phyloP scores from a whole-genome alignment of 1,284 basidiomycete species.

The Thelephora terrestris region DNA sequence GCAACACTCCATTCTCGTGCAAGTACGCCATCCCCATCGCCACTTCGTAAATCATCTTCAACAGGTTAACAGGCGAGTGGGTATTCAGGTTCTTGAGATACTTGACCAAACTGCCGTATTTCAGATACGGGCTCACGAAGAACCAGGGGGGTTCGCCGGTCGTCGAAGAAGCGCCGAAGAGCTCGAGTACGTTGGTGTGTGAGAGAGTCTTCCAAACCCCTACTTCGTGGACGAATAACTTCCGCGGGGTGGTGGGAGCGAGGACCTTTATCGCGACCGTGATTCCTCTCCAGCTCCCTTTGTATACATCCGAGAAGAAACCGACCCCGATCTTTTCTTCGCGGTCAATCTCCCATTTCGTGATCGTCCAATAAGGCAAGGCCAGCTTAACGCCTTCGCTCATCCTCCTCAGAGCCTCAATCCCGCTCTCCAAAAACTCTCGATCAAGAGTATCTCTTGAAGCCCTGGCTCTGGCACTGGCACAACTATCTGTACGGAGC shows the following conservation, averaged over 20 bases:
- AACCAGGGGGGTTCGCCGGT: conserved; percentile 35
- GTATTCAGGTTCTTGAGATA: conserved; percentile 33
- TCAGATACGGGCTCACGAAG: conserved; percentile 48
- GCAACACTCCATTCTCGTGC: conserved; percentile 51
- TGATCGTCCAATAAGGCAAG: conserved; percentile 68
- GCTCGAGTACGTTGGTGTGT: conserved; percentile 30
- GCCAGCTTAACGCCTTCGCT: conserved; percentile 25
- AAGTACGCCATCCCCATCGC: conserved; percentile 71
- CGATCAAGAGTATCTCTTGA: conserved; percentile 28
- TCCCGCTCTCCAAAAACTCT: conserved; percentile 36
- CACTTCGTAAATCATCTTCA: conserved; percentile 58
- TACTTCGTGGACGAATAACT: conserved; percentile 28
- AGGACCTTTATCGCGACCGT: conserved; percentile 44
- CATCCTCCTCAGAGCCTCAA: conserved; percentile 39
- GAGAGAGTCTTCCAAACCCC: conserved; percentile 29
- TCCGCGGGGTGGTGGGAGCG: conserved; percentile 26
- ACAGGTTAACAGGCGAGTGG: conserved; percentile 30
- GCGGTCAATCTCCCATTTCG: conserved; percentile 54
- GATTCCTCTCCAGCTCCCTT: conserved; percentile 49
- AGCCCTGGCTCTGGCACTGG: conserved; percentile 2
- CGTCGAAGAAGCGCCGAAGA: conserved; percentile 34
- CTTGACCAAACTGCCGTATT: conserved; percentile 31
- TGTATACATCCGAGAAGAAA: conserved; percentile 62
- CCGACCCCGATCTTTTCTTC: conserved; percentile 56
- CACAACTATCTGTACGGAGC: conserved; percentile 8